Conservation (phyloP, 2,329 filamentous ascomycete species). For the Venturia oleaginea region DNA sequence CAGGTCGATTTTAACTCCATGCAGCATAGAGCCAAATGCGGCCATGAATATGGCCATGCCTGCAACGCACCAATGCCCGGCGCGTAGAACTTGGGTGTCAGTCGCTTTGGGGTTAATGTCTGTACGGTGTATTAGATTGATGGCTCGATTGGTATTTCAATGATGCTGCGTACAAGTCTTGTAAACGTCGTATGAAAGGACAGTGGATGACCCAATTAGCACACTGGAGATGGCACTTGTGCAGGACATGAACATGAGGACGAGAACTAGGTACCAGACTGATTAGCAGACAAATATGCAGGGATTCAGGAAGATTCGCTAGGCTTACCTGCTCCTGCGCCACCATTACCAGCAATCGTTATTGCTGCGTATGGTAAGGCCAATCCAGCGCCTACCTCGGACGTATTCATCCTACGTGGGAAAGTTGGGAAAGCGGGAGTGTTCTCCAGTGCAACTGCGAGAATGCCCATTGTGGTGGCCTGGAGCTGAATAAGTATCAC, state of each 20-base stretch:
- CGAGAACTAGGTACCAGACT: slow-evolving; percentile 21
- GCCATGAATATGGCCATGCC: slow-evolving; percentile 27
- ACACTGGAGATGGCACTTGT: slow-evolving; percentile 37
- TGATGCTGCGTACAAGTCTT: slow-evolving; percentile 21
- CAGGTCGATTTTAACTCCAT: slow-evolving; percentile 23
- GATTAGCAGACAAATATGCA: not conserved
- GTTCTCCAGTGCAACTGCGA: slow-evolving; percentile 20
- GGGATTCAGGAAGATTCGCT: not conserved
- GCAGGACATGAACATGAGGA: slow-evolving; percentile 41
- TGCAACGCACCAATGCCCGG: slow-evolving; percentile 28
- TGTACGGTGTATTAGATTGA: slow-evolving; percentile 6
- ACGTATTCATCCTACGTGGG: slow-evolving; percentile 22
- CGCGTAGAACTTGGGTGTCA: slow-evolving; percentile 23
- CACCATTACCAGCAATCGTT: slow-evolving; percentile 30
- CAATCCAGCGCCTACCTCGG: slow-evolving; percentile 19
- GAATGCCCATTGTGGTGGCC: slow-evolving; percentile 25
- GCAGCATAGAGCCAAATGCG: slow-evolving; percentile 18
- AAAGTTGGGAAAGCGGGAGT: slow-evolving; percentile 22
- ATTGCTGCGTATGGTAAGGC: slow-evolving; percentile 24
- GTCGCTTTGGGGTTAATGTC: slow-evolving; percentile 29
- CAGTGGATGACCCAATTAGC: slow-evolving; percentile 33
- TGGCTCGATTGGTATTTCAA: not conserved
- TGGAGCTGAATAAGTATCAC: slow-evolving; percentile 25
- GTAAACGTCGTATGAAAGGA: slow-evolving; percentile 34
- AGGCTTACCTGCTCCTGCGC: slow-evolving; percentile 24